Conservation (phyloP, 208 protist species). For the Leishmania aethiopica region DNA sequence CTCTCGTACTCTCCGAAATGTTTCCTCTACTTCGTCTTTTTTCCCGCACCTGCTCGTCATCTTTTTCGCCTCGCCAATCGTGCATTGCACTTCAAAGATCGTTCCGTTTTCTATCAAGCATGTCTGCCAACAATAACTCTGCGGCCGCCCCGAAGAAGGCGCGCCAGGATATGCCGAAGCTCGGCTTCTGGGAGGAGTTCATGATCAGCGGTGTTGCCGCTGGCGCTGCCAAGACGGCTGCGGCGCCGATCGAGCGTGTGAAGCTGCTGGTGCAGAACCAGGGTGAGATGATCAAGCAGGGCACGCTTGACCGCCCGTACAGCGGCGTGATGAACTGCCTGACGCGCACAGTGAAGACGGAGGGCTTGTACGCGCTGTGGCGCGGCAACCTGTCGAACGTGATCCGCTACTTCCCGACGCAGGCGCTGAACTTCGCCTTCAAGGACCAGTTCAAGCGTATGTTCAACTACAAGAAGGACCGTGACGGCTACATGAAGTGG, state of each 20-base stretch:
- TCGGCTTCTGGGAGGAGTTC: constrained; percentile 79
- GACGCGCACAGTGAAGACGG: constrained; percentile 86
- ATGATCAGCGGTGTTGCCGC: constrained; percentile 82
- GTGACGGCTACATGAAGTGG: constrained; percentile 79
- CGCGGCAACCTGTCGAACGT: constrained; percentile 97
- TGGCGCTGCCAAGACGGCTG: constrained; percentile 91
- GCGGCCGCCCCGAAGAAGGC: constrained; percentile 24
- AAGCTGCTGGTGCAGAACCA: constrained; percentile 97
- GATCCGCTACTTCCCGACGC: constrained; percentile 98
- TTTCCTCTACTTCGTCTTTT: not conserved
- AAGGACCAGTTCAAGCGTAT: constrained; percentile 96
- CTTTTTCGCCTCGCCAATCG: not conserved
- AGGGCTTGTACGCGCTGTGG: constrained; percentile 96
- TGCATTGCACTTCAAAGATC: not conserved
- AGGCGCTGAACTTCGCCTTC: constrained; percentile 99
- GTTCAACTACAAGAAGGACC: constrained; percentile 93
- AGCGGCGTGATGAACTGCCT: constrained; percentile 96
- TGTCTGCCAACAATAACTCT: constrained; percentile 32
- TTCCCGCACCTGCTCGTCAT: not conserved
- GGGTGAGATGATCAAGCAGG: constrained; percentile 83
- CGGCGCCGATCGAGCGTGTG: constrained; percentile 96
- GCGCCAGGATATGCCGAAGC: constrained; percentile 44
- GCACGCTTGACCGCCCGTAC: constrained; percentile 86
- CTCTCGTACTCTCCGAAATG: not conserved
- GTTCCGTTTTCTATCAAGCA: not conserved